These are phyloP conservation scores for Phellinidium pouzarii DNA, from an alignment of 1,284 basidiomycete genomes.

Conservation along the genomic window DNA sequence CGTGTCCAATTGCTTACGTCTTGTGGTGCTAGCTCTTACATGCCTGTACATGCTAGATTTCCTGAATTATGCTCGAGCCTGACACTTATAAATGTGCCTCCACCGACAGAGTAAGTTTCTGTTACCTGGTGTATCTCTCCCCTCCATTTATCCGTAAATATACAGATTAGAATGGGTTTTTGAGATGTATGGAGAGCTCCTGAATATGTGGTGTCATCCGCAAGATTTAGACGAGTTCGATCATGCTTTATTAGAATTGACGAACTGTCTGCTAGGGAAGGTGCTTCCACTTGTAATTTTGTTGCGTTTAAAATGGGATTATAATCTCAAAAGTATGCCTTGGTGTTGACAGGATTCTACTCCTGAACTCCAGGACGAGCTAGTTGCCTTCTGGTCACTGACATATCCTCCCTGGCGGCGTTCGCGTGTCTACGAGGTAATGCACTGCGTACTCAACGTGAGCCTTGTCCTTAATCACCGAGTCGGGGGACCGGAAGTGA, in stretches of 20 bases:
- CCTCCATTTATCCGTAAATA: conserved; percentile 3
- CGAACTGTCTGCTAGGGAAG: conserved; percentile 46
- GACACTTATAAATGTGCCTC: conserved; percentile 60
- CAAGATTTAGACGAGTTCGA: conserved; percentile 63
- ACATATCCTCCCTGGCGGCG: conserved; percentile 47
- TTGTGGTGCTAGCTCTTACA: conserved; percentile 2
- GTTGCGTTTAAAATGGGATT: background rate
- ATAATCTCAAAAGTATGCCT: conserved; percentile 7
- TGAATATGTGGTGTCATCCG: conserved; percentile 57
- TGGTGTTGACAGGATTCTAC: conserved; percentile 37
- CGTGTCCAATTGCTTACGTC: conserved; percentile 25
- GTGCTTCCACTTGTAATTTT: conserved; percentile 29
- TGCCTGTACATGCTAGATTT: conserved; percentile 38
- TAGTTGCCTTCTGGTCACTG: conserved; percentile 59
- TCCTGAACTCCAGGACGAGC: conserved; percentile 54
- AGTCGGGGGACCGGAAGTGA: background rate
- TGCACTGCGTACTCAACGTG: conserved; percentile 55
- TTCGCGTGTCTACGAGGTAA: conserved; percentile 43
- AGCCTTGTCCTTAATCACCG: conserved; percentile 24
- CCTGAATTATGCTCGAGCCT: conserved; percentile 65
- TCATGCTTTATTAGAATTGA: conserved; percentile 51
- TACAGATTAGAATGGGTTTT: conserved; percentile 51
- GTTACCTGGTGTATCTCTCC: background rate
- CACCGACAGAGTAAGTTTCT: conserved; percentile 50
- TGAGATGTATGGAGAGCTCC: conserved; percentile 54